Evolutionary conservation across 768 basidiomycete species (phyloP), one percentile per base, ranked within the genome.

Genomic region (Suillus plorans): DNA sequence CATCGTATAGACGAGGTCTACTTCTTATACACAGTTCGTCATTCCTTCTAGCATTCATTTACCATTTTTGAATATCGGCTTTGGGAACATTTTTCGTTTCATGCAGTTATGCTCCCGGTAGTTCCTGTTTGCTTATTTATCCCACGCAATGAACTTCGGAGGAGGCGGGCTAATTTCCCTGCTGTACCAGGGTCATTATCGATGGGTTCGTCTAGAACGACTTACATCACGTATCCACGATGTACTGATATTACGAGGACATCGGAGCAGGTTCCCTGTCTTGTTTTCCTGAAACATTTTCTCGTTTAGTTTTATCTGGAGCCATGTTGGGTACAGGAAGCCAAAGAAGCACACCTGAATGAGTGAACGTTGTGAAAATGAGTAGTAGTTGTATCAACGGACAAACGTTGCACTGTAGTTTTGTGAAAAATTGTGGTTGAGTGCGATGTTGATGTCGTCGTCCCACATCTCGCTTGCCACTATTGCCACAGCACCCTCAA

Each of bases 381-480:
- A 63, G 34, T 25, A 60, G 73, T 75, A 70, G 56, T 41, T 69
- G 64, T 67, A 55, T 65, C 36, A 36, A n/a, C 28, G 55, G 57
- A 34, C 66, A 62, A 49, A 50, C 55, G 10, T 63, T 62, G 63
- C 39, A 67, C 67, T 50, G 57, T 63, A 63, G 55, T 52, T 67
- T 69, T 49, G 61, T 57, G 55, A 63, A 76, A 72, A 75, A 64
- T 67, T 72, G 66, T 67, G 63, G 76, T 76, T 52, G 67, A 65
- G 55, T 36, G 60, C 59, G 25, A 41, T 18, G 37, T 25, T 25
- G 66, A 63, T 61, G 68, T 61, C 61, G 65, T 45, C 60, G 73
- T 66, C 62, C 59, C 69, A 67, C 53, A 57, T 65, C 56, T 72
- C 66, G 69, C 68, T 75, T 70, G 71, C 52, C 64, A 69, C 66